A percentile compares a stretch with the other conserved stretches of the same genome.
phyloP scores from a whole-genome alignment of 306 rosid species.

The Chamaecrista fasciculata region DNA sequence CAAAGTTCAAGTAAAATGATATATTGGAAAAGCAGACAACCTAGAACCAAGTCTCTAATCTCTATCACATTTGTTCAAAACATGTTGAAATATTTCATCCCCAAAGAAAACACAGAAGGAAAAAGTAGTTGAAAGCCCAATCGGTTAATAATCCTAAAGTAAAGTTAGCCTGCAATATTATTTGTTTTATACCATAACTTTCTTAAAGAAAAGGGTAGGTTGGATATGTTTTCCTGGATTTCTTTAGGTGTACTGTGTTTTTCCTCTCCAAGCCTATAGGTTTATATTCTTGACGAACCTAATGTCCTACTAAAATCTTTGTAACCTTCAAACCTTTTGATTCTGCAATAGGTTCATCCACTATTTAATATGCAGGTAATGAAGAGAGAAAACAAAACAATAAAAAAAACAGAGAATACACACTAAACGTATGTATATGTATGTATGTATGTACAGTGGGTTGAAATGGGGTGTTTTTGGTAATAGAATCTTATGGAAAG shows the following conservation, averaged over 20 bases:
- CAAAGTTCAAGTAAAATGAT: not conserved
- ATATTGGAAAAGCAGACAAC: too few relatives aligned
- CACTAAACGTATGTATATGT: not conserved
- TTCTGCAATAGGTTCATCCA: too few relatives aligned
- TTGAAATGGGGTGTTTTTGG: not conserved
- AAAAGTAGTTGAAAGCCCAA: too few relatives aligned
- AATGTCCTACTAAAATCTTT: not conserved
- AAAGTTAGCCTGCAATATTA: too few relatives aligned
- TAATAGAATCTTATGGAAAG: constrained; percentile 24
- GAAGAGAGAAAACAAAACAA: too few relatives aligned
- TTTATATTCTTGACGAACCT: too few relatives aligned
- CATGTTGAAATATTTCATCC: not conserved
- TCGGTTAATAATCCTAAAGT: too few relatives aligned
- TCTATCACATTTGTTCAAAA: not conserved
- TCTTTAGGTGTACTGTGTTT: not conserved
- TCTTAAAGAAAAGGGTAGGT: not conserved
- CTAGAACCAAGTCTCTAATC: too few relatives aligned
- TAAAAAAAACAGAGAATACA: too few relatives aligned
- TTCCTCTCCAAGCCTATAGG: not conserved
- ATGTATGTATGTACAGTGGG: not conserved
- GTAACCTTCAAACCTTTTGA: not conserved
- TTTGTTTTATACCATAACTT: not conserved
- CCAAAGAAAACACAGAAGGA: too few relatives aligned
- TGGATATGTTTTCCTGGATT: not conserved
- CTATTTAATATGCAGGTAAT: not conserved